Percentiles rank a stretch among this genome's conserved stretches.
Conservation (phyloP, 208 protist species). For the Crithidia bombi region DNA sequence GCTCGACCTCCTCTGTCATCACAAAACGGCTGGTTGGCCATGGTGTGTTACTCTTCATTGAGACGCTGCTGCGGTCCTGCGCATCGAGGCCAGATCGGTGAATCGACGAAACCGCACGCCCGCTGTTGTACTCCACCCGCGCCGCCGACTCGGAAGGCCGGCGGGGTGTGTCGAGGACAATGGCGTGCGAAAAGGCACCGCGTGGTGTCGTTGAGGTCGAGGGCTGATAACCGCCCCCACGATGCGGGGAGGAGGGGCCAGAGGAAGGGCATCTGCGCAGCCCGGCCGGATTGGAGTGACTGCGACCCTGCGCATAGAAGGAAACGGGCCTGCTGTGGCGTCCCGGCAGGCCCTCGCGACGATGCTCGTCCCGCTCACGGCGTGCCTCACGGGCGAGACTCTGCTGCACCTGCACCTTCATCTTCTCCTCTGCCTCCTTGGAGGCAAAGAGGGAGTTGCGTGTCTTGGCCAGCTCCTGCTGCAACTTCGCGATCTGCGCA, state of each 20-base stretch:
- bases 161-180: slow-evolving; percentile 22
- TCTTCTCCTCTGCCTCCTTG: slow-evolving; percentile 43
- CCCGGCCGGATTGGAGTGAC: slow-evolving; percentile 14
- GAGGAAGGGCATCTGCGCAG: not conserved
- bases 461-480: slow-evolving; percentile 73
- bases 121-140: slow-evolving; percentile 14
- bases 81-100: not conserved
- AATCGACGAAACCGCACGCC: slow-evolving; percentile 20
- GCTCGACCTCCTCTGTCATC: slow-evolving; percentile 41
- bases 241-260: slow-evolving; percentile 5
- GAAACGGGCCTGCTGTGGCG: not conserved
- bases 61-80: slow-evolving; percentile 17
- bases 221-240: not conserved
- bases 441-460: slow-evolving; percentile 47
- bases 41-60: slow-evolving; percentile 22
- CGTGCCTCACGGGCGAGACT: slow-evolving; percentile 33
- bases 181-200: slow-evolving; percentile 29
- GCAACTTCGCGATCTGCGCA: slow-evolving; percentile 42
- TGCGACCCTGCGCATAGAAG: not conserved
- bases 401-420: slow-evolving; percentile 53
- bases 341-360: slow-evolving; percentile 10
- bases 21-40: slow-evolving; percentile 36
- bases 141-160: not conserved
- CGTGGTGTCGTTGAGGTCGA: slow-evolving; percentile 20
- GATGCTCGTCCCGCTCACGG: slow-evolving; percentile 26